phyloP scores from a whole-genome alignment of 2,329 filamentous ascomycete species.

The Coniochaeta hoffmannii region DNA sequence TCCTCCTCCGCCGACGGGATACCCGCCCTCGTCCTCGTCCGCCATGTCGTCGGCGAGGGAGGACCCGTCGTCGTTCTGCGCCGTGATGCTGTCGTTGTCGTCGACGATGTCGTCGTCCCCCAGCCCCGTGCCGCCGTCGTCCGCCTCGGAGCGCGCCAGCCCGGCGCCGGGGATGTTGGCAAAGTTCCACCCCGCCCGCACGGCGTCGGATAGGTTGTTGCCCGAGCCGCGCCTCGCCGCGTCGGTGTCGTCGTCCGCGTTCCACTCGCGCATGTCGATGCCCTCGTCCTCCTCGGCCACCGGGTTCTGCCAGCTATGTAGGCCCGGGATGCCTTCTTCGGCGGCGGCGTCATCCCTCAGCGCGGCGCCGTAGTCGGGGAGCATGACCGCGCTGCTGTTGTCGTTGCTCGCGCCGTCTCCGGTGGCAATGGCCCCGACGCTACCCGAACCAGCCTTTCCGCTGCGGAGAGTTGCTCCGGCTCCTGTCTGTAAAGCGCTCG shows the following conservation, averaged over 20 bases:
- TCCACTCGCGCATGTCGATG: conserved; percentile 28
- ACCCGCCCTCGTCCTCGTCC: conserved; percentile 9
- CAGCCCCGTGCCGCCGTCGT: conserved; percentile 10
- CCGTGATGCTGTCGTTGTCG: conserved; percentile 26
- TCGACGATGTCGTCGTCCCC: conserved; percentile 16
- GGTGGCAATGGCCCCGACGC: conserved; percentile 16
- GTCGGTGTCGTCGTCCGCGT: neutral
- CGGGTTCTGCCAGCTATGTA: neutral
- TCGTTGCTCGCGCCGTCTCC: conserved; percentile 8
- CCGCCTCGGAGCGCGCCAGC: conserved; percentile 18
- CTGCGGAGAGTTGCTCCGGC: conserved; percentile 66
- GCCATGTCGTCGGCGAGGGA: conserved; percentile 21
- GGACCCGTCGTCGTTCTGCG: conserved; percentile 27
- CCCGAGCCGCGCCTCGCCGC: neutral
- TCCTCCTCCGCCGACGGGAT: neutral
- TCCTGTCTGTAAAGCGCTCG: conserved; percentile 70
- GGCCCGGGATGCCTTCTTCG: neutral
- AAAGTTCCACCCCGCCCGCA: conserved; percentile 37
- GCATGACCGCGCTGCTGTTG: conserved; percentile 10
- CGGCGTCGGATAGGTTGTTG: conserved; percentile 11
- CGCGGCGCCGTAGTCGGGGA: conserved; percentile 7
- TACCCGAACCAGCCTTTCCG: conserved; percentile 53
- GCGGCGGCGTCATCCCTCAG: conserved; percentile 6
- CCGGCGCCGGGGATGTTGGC: conserved; percentile 19
- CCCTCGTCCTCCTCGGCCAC: conserved; percentile 32